Evolutionary conservation across 2,329 filamentous ascomycete genomes (phyloP).

Genomic region (Pezicula neosporulosa): DNA sequence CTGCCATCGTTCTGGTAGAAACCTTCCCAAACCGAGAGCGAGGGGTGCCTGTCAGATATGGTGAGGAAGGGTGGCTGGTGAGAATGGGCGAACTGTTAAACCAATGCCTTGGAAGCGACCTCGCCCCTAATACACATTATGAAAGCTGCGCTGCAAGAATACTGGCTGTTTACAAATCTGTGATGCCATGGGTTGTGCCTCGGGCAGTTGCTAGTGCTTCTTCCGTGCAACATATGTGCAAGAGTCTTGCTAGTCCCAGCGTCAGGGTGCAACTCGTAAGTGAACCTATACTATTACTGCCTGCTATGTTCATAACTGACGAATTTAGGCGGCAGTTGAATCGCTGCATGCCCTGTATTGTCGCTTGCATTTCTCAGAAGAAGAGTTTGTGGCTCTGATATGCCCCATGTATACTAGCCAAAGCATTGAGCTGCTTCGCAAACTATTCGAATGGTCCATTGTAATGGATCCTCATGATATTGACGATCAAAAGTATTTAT

Average conservation of each 20-base stretch:
- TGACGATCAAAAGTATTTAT: conserved; percentile 86
- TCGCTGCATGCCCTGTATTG: conserved; percentile 80
- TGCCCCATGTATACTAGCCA: conserved; percentile 74
- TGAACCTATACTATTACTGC: conserved; percentile 1
- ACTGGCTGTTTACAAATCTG: conserved; percentile 72
- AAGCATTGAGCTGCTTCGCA: conserved; percentile 67
- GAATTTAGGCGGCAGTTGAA: conserved; percentile 67
- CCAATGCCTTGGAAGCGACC: conserved; percentile 65
- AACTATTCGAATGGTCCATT: conserved; percentile 73
- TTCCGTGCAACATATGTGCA: conserved; percentile 68
- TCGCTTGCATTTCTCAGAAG: conserved; percentile 68
- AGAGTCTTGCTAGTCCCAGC: conserved; percentile 66
- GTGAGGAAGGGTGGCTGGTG: conserved; percentile 82
- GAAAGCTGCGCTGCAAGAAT: conserved; percentile 71
- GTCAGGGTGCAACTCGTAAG: conserved; percentile 71
- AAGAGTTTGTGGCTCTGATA: conserved; percentile 75
- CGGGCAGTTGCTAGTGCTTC: conserved; percentile 71
- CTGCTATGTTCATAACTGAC: conserved; percentile 12
- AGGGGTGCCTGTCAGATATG: conserved; percentile 64
- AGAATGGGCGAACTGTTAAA: conserved; percentile 72
- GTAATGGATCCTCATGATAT: conserved; percentile 76
- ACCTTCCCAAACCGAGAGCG: conserved; percentile 69
- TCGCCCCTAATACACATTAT: conserved; percentile 63
- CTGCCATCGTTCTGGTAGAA: conserved; percentile 69
- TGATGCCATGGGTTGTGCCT: conserved; percentile 84